A percentile compares a stretch with the other conserved stretches of the same genome.
phyloP scores from a whole-genome alignment of 805 yeast species.

The Candida stauntonica region DNA sequence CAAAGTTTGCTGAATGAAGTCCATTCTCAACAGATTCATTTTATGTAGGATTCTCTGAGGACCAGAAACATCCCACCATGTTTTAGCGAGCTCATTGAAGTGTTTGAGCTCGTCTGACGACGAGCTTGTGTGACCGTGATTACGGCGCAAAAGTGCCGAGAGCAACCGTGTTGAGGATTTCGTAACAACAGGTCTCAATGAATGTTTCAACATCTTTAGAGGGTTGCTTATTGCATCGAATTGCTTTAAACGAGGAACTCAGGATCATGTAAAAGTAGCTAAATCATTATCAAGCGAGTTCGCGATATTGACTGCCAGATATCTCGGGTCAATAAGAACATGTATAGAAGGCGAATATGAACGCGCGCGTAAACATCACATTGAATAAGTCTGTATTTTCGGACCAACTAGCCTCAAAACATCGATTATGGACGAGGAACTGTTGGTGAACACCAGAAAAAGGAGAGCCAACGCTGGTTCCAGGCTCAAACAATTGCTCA shows the following conservation, averaged over 20 bases:
- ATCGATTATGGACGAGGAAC: conserved; percentile 31
- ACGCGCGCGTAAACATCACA: too few species aligned
- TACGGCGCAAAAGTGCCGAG: too few species aligned
- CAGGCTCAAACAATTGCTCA: conserved; percentile 65
- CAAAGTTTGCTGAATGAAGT: conserved; percentile 68
- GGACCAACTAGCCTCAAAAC: not conserved
- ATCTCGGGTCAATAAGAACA: too few species aligned
- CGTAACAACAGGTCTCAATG: not conserved
- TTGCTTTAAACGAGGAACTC: too few species aligned
- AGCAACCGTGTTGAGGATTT: not conserved
- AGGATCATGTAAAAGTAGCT: too few species aligned
- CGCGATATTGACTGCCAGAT: too few species aligned
- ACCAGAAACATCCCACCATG: conserved; percentile 98
- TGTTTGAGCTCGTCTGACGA: conserved; percentile 68
- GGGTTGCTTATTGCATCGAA: too few species aligned
- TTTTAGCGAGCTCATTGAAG: conserved; percentile 79
- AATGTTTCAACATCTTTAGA: conserved; percentile 1
- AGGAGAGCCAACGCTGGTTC: conserved; percentile 90
- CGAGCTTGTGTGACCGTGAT: conserved; percentile 31
- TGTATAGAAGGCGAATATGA: too few species aligned
- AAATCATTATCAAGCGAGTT: too few species aligned
- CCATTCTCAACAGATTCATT: conserved; percentile 89
- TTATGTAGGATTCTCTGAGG: conserved; percentile 91
- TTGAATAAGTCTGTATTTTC: too few species aligned
- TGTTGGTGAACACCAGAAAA: conserved; percentile 68